phyloP scores from a whole-genome alignment of 2,329 filamentous ascomycete species.

The Nigrospora sphaerica region DNA sequence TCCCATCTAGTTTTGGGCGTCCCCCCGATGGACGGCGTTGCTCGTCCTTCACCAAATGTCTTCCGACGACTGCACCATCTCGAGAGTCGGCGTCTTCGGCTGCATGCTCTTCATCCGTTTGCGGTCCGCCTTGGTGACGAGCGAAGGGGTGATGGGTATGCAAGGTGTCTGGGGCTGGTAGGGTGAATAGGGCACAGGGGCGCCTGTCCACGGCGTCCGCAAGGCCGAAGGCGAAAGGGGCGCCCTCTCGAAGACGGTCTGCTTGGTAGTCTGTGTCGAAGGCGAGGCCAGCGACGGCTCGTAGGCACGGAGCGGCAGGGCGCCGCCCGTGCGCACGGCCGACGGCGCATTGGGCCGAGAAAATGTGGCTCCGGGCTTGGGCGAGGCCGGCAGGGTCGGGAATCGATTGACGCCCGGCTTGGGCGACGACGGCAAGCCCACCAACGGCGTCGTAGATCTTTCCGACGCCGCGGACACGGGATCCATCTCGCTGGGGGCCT shows the following conservation, averaged over 20 bases:
- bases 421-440: conserved; percentile 42
- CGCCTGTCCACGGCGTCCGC: conserved; percentile 55
- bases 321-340: conserved; percentile 48
- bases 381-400: conserved; percentile 26
- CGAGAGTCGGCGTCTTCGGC: conserved; percentile 54
- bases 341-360: conserved; percentile 41
- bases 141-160: conserved; percentile 67
- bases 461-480: conserved; percentile 46
- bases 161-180: conserved; percentile 75
- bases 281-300: conserved; percentile 49
- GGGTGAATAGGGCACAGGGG: conserved; percentile 63
- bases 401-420: conserved; percentile 28
- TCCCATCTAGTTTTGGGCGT: too few relatives aligned
- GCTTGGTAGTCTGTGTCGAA: conserved; percentile 47
- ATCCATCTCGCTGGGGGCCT: conserved; percentile 33
- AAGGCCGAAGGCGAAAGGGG: conserved; percentile 50
- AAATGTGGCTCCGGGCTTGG: conserved; percentile 23
- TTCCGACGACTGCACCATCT: conserved; percentile 54
- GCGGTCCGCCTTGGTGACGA: conserved; percentile 64
- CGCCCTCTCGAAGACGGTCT: conserved; percentile 56
- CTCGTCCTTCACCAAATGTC: conserved; percentile 51
- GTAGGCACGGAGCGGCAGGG: conserved; percentile 55
- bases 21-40: too few relatives aligned
- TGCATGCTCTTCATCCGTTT: conserved; percentile 61
- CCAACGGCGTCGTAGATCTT: conserved; percentile 40